Percentiles rank a stretch among this genome's conserved stretches.
Evolutionary conservation across 306 rosid genomes (phyloP).

Genomic region (Trifolium pratense): DNA sequence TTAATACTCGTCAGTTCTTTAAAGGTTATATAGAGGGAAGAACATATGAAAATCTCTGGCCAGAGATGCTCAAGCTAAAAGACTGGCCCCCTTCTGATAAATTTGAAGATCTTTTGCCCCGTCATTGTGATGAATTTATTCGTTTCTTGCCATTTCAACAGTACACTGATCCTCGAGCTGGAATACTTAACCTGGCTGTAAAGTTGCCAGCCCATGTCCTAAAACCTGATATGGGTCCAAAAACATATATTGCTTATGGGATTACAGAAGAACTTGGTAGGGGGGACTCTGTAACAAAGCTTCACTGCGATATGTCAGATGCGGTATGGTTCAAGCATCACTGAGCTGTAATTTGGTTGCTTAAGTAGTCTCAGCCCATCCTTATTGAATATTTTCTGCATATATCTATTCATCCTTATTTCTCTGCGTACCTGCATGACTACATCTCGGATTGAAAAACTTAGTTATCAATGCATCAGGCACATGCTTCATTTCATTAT

Average conservation of each 20-base stretch:
- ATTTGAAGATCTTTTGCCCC: constrained; percentile 86
- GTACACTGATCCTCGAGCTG: constrained; percentile 78
- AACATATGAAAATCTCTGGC: constrained; percentile 74
- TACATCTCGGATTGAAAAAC: constrained; percentile 32
- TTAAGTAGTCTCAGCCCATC: constrained; percentile 5
- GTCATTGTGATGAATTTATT: constrained; percentile 90
- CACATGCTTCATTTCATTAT: not conserved
- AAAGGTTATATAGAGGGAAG: constrained; percentile 79
- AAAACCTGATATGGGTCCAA: constrained; percentile 95
- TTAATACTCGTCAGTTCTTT: constrained; percentile 65
- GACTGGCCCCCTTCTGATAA: constrained; percentile 96
- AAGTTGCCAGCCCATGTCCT: constrained; percentile 74
- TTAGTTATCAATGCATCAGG: not conserved
- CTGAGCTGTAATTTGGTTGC: constrained; percentile 22
- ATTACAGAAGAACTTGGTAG: constrained; percentile 79
- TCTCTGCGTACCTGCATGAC: constrained; percentile 7
- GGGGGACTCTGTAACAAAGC: constrained; percentile 93
- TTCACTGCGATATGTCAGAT: constrained; percentile 91
- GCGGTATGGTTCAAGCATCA: constrained; percentile 69
- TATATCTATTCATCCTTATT: constrained; percentile 6
- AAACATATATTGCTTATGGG: constrained; percentile 88
- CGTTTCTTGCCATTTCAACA: constrained; percentile 78
- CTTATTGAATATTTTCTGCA: constrained; percentile 24
- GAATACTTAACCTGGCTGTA: constrained; percentile 80
- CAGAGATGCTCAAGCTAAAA: constrained; percentile 92